phyloP scores from a whole-genome alignment of 805 yeast species.

The Candida michaelii region DNA sequence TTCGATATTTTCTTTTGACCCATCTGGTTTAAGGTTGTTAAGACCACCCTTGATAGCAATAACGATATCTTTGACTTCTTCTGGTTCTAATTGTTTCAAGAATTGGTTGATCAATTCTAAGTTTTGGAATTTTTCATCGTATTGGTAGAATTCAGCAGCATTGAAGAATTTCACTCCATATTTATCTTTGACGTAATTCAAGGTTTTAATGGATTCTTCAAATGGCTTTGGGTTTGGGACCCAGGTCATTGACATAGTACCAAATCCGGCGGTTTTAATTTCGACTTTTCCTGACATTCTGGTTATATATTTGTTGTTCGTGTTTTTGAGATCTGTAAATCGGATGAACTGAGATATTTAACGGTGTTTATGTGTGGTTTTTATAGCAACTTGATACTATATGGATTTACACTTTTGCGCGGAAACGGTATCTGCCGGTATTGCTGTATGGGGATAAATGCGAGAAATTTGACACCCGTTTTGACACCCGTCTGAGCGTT shows the following conservation, averaged over 20 bases:
- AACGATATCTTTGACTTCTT: slow-evolving; percentile 1
- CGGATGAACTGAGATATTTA: too few relatives aligned
- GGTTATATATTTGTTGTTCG: background rate
- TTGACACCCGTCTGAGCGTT: too few relatives aligned
- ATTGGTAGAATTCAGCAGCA: slow-evolving; percentile 69
- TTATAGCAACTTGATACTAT: too few relatives aligned
- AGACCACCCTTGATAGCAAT: background rate
- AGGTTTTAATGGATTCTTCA: slow-evolving; percentile 51
- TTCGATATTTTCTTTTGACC: slow-evolving; percentile 41
- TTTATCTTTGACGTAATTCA: slow-evolving; percentile 49
- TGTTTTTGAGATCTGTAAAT: too few relatives aligned
- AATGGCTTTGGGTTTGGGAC: slow-evolving; percentile 53
- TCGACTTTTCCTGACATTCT: background rate
- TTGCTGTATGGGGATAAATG: too few relatives aligned
- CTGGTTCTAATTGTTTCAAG: background rate
- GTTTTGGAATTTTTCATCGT: background rate
- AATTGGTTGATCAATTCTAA: background rate
- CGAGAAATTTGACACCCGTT: too few relatives aligned
- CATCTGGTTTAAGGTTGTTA: background rate
- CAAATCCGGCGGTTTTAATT: slow-evolving; percentile 49
- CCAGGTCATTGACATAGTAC: slow-evolving; percentile 83
- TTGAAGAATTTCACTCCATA: slow-evolving; percentile 56
- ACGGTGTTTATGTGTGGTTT: too few relatives aligned
- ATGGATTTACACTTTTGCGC: too few relatives aligned
- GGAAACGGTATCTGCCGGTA: too few relatives aligned